phyloP scores from a whole-genome alignment of 441 rosid species.

The Populus hybrid region DNA sequence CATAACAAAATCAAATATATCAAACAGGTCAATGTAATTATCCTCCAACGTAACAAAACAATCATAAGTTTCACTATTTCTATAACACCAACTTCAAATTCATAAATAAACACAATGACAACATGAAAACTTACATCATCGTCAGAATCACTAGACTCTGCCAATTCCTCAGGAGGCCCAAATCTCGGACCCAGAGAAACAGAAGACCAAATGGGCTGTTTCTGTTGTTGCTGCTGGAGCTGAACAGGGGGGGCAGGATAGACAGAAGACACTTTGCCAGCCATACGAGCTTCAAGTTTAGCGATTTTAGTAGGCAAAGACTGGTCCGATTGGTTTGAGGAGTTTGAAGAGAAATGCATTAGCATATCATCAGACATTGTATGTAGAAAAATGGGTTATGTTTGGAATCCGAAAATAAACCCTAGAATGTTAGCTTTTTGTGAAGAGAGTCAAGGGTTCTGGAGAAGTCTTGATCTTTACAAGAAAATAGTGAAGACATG shows the following conservation, averaged over 20 bases:
- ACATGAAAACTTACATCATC: constrained; percentile 36
- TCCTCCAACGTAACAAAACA: too few species aligned
- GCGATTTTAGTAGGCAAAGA: constrained; percentile 92
- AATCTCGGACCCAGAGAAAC: constrained; percentile 44
- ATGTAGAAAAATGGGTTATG: background rate
- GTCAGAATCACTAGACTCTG: constrained; percentile 82
- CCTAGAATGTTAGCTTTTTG: background rate
- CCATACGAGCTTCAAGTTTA: constrained; percentile 97
- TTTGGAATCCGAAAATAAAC: background rate
- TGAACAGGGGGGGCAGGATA: constrained; percentile 28
- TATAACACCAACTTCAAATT: background rate
- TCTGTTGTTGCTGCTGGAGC: constrained; percentile 21
- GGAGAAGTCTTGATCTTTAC: too few species aligned
- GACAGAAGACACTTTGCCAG: constrained; percentile 59
- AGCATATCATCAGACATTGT: constrained; percentile 91
- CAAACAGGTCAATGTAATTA: too few species aligned
- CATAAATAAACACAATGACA: background rate
- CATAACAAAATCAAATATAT: too few species aligned
- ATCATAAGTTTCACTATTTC: too few species aligned
- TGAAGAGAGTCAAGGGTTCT: too few species aligned
- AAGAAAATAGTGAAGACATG: too few species aligned
- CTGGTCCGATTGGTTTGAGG: constrained; percentile 94
- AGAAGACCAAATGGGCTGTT: constrained; percentile 51
- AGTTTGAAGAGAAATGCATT: constrained; percentile 83
- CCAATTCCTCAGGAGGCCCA: constrained; percentile 39